phyloP scores from a whole-genome alignment of 2,329 filamentous ascomycete genomes.

The Amesomyces nigricolor region DNA sequence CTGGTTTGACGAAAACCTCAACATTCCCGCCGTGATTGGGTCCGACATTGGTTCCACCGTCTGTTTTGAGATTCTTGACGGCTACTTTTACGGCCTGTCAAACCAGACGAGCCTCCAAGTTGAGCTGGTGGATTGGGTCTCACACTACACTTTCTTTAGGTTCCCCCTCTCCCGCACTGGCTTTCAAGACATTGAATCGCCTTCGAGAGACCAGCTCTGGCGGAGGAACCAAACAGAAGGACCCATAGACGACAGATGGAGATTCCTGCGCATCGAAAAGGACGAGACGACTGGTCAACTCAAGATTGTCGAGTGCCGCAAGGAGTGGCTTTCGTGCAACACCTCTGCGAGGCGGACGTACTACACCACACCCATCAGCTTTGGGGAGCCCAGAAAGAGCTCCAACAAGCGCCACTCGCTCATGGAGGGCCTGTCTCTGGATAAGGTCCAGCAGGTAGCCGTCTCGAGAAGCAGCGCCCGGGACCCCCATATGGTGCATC shows the following conservation, averaged over 20 bases:
- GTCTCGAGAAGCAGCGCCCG: conserved; percentile 25
- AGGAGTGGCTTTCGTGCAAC: conserved; percentile 54
- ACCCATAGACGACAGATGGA: conserved; percentile 70
- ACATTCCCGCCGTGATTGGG: conserved; percentile 55
- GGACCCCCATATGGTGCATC: conserved; percentile 43
- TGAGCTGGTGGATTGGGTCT: conserved; percentile 61
- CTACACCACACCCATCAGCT: conserved; percentile 54
- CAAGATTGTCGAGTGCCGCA: conserved; percentile 60
- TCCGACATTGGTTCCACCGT: conserved; percentile 60
- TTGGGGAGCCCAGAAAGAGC: conserved; percentile 26
- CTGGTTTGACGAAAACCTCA: conserved; percentile 42
- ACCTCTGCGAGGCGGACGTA: conserved; percentile 59
- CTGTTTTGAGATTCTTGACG: conserved; percentile 65
- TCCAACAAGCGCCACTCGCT: not conserved
- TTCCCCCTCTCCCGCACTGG: conserved; percentile 50
- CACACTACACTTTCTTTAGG: conserved; percentile 62
- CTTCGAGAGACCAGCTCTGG: conserved; percentile 49
- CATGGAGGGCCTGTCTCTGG: not conserved
- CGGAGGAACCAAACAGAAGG: conserved; percentile 64
- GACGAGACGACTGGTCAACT: conserved; percentile 55
- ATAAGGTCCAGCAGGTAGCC: not conserved
- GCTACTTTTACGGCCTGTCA: conserved; percentile 63
- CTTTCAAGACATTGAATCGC: conserved; percentile 35
- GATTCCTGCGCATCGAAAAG: conserved; percentile 54
- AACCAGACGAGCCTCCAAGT: conserved; percentile 58